Evolutionary conservation across 2,329 filamentous ascomycete species (phyloP).

Genomic region (Penicillium griseofulvum): DNA sequence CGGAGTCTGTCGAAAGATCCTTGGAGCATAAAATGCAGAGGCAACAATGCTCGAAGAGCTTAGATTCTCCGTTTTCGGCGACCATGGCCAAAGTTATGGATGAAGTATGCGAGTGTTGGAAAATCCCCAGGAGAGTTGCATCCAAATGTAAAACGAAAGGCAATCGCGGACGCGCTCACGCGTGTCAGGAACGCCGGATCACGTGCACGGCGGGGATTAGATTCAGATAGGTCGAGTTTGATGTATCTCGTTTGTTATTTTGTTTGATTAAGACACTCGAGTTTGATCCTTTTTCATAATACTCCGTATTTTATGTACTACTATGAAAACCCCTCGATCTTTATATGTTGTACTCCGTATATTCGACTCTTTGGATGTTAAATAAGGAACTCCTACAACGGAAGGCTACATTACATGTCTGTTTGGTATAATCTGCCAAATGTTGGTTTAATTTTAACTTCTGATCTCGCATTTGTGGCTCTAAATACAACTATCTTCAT

Average conservation of each 20-base stretch:
- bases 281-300: too few relatives aligned
- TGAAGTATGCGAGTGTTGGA: not conserved
- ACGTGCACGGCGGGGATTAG: not conserved
- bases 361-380: too few relatives aligned
- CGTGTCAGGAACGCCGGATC: constrained; percentile 7
- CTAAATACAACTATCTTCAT: too few relatives aligned
- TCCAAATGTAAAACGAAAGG: not conserved
- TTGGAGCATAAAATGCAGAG: constrained; percentile 48
- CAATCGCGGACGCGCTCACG: constrained; percentile 2
- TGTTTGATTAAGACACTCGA: too few relatives aligned
- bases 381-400: too few relatives aligned
- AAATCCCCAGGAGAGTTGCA: not conserved
- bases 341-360: too few relatives aligned
- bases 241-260: not conserved
- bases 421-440: too few relatives aligned
- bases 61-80: constrained; percentile 26
- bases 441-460: too few relatives aligned
- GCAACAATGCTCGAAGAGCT: constrained; percentile 47
- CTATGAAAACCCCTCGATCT: too few relatives aligned
- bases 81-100: constrained; percentile 22
- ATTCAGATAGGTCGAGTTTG: not conserved
- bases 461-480: too few relatives aligned
- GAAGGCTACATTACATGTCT: too few relatives aligned
- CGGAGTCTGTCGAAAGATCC: constrained; percentile 38
- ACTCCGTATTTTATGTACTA: too few relatives aligned